Evolutionary conservation across 2,329 filamentous ascomycete species (phyloP), one percentile per base, ranked within the genome.

Genomic region (Stagonosporopsis vannaccii): DNA sequence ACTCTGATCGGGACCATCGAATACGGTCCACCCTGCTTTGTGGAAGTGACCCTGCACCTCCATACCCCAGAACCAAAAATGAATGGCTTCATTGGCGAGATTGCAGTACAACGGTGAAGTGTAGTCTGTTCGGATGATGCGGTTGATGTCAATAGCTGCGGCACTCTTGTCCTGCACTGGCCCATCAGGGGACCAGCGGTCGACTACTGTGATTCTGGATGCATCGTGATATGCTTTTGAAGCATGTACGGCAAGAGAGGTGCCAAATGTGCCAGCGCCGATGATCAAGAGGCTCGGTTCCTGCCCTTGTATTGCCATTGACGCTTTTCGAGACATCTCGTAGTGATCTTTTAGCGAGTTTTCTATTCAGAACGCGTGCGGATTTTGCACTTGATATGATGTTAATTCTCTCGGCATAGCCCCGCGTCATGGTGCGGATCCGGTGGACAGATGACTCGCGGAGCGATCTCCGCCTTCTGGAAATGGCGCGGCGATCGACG

Each of bases 231-330:
- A 80, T 53, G 77, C 78, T 51, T 78, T 77, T 56, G 83, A 82
- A 37, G 89, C 80, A 58, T 88, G 82, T 56, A 86, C 85, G n/a
- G 87, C 87, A 0, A 86, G 88, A 20, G 85, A 87, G 32, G 83
- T 82, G 33, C 87, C 87, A 67, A 89, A 89, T 26, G 87, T 84
- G 40, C 87, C 87, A 7, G 84, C 85, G 30, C 87, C 87, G 39
- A 89, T 75, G 53, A 90, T 87, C 54, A 89, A 74, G 63, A 78
- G 37, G 3, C 56, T 59, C 17, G 63, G 63, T 36, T 66, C 64
- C 15, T 47, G 7, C n/a, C 44, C 32, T 43, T 37, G 15, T 6
- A 32, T 22, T 15, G 35, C 12, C 52, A 56, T 56, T 42, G 28
- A 35, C 2, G 20, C n/a, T 33, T 9, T 28, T 35, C 6, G 15